Evolutionary conservation across 2,329 filamentous ascomycete species (phyloP), one percentile per base, ranked within the genome.

Genomic region (Kalmusia sp.): DNA sequence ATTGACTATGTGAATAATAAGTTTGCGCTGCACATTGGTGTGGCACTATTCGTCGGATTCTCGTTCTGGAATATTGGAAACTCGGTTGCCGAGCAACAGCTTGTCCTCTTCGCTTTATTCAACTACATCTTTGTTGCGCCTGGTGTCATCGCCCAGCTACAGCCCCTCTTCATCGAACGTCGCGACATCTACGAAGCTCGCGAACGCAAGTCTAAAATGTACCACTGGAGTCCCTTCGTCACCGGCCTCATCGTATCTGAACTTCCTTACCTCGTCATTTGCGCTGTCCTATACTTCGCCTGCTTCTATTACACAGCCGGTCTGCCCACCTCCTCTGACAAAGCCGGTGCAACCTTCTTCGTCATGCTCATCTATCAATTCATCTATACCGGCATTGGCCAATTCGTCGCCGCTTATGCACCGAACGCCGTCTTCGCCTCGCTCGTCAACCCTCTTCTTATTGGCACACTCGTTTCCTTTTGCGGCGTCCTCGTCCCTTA

Each of bases 211-310:
- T 85, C 82, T 62, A 90, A 91, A 65, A 82, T 86, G 0, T 92
- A 92, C 75, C 88, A 85, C 0, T 92, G 89, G 89, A 80, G 84
- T 58, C 85, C 82, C 1, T 92, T 92, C 70, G 82, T 91, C 64
- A 77, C 87, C 2, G 83, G 86, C 58, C 88, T 89, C 61, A 83
- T 92, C 48, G 52, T 89, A 1, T 87, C 88, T 33, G 89, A 92
- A 69, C 79, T 91, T 1, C 87, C 88, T 0, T 92, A 81, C 74
- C 80, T 84, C 40, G 77, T 85, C 40, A 51, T 91, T 11, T 84
- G 84, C 6, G 84, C 80, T 2, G 70, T 89, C 14, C 66, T 90
- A 4, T 83, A 87, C 60, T 91, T 80, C 65, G 77, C 83, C 4
- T 82, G 80, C 69, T 90, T 86, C 78, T 91, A 91, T 78, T 91